Base-by-base conservation (phyloP, 352 stramenopile species). In the Albugo candida region DNA sequence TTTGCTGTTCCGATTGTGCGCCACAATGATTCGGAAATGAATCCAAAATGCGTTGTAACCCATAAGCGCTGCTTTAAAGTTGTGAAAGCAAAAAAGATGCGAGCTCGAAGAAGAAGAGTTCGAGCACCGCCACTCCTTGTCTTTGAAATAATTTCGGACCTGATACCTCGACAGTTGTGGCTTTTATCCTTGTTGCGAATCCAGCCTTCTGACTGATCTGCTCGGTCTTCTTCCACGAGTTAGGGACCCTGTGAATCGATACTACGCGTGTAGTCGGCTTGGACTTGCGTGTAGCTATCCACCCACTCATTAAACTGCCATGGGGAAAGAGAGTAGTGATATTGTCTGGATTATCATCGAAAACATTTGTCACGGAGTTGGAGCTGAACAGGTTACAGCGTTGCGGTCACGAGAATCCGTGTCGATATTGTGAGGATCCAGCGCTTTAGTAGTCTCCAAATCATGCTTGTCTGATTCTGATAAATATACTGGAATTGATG, bases 1-100 rank as follows among this genome's bases (percentile, higher is more conserved):
- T 69, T 31, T 81, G 72, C 27, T 76, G 53, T 27, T 88, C 75
- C 31, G 83, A 53, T 56, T 88, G 75, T 10, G 75, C 72, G n/a
- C 85, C 75, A 59, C 85, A 57, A 31, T 83, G 59, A 45, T 80
- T 81, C 17, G 70, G 58, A 37, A 64, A 65, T 10, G 69, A 73
- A 11, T 64, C 54, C 1, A 84, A 36, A 24, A 88, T 8, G 68
- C 56, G 18, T 66, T 35, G 41, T 84, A 88, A 51, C 85, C 75
- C 1, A 51, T 45, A 13, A 78, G 66, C 1, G 75, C 75, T 2
- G 51, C 59, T n/a, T 84, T 67, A 44, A 75, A 83, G 39, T 69
- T 53, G 31, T 83, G 48, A 17, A 55, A 55, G 55, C 39, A 41
- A 75, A 47, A 13, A 54, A 59, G 24, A 85, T 46, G 13, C 73